Conservation (phyloP, 1,284 basidiomycete species). For the Tremellales sp. region DNA sequence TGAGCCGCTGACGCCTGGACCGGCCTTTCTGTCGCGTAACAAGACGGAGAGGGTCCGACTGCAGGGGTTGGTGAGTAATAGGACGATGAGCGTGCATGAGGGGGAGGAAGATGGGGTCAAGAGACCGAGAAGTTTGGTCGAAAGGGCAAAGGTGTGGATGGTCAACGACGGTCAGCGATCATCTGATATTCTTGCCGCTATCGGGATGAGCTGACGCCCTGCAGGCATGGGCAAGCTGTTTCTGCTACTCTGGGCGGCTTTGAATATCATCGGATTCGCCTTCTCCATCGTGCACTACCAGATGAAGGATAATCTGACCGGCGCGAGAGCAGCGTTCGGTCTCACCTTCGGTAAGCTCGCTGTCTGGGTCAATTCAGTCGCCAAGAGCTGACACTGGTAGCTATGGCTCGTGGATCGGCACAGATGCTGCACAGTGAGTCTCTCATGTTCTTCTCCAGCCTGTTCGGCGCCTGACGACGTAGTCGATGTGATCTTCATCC, state of each 20-base stretch:
- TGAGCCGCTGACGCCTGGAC: slow-evolving; percentile 13
- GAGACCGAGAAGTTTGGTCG: slow-evolving; percentile 42
- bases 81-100: slow-evolving; percentile 13
- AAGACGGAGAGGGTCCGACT: slow-evolving; percentile 70
- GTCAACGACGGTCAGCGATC: slow-evolving; percentile 66
- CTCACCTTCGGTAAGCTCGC: slow-evolving; percentile 64
- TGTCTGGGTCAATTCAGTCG: neutral
- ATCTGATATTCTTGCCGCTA: neutral
- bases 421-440: slow-evolving; percentile 65
- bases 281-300: slow-evolving; percentile 73
- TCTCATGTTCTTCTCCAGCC: too few relatives aligned
- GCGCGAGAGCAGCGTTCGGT: slow-evolving; percentile 64
- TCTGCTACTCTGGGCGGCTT: slow-evolving; percentile 68
- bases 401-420: slow-evolving; percentile 75
- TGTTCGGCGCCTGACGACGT: neutral
- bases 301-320: slow-evolving; percentile 68
- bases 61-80: slow-evolving; percentile 64
- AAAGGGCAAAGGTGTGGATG: slow-evolving; percentile 68
- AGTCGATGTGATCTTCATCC: slow-evolving; percentile 80
- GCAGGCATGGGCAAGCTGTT: slow-evolving; percentile 63
- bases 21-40: slow-evolving; percentile 62
- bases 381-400: slow-evolving; percentile 45
- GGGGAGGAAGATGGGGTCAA: slow-evolving; percentile 3
- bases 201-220: neutral
- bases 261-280: slow-evolving; percentile 67